Evolutionary conservation across 1,139 yeast species (phyloP), one percentile per base, ranked within the genome.

Genomic region (Yamadazyma friedrichii): DNA sequence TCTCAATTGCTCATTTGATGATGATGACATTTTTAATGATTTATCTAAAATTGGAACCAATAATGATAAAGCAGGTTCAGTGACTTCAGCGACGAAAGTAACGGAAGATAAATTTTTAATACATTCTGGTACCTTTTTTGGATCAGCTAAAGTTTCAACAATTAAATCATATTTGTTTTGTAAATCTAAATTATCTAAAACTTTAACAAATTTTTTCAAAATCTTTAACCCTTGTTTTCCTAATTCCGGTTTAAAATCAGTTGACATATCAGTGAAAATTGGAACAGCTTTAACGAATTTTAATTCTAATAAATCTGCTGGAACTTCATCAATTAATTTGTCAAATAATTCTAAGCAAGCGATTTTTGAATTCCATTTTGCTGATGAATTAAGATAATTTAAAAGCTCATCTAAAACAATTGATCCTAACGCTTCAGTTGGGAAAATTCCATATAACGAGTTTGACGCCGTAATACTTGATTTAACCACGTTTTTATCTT

Each of bases 71-170:
- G 96, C 94, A 8, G 98, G 95, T 67, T 91, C 98, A 13, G 98
- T 93, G 48, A 93, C 98, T 70, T 93, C 98, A 37, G 98, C 96
- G 39, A 93, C 98, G 63, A 93, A 93, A 0, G 98, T 93, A 41
- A 93, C 98, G 36, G 95, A 87, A 2, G 96, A 85, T 49, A 93
- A 76, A 39, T 91, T 81, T 65, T 86, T 88, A 64, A 93, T 88
- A 65, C 96, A 89, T 45, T 82, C 85, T 43, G 96, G 86, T 39
- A 91, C 95, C 59, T 85, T 86, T 51, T 75, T 76, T 35, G 98
- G 98, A 59, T 93, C 87, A 38, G 95, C 88, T 62, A 93, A 76
- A 39, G 98, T 93, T 48, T 84, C 86, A 38, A 88, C 86, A 59
- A 93, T 88, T 47, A 88, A 69, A 50, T 88, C 93, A 59, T 80